Conservation (phyloP, 306 rosid genomes). For the Carpinus viminea region DNA sequence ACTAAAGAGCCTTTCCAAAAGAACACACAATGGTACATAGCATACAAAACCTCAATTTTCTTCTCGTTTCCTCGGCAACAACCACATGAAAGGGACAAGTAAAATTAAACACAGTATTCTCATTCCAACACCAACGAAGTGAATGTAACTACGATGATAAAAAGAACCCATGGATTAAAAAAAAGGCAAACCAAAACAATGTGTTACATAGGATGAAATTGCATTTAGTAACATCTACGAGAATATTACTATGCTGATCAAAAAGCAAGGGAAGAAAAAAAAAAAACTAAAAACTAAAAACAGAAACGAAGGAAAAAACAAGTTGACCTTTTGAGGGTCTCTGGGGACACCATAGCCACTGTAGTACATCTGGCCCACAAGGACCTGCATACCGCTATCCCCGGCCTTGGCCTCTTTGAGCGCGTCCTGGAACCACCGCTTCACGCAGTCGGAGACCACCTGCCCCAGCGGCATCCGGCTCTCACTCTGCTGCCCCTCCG, state of each 20-base stretch:
- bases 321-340: conserved; percentile 58
- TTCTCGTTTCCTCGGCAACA: background rate
- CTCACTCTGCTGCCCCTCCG: conserved; percentile 33
- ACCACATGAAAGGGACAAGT: background rate
- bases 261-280: background rate
- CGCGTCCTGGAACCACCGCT: conserved; percentile 85
- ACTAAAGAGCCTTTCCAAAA: background rate
- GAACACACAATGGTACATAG: background rate
- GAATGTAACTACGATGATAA: background rate
- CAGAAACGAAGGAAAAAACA: background rate
- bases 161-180: background rate
- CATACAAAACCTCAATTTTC: background rate
- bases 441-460: conserved; percentile 71
- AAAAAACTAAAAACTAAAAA: background rate
- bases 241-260: background rate
- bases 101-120: background rate
- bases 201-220: background rate
- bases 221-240: background rate
- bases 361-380: conserved; percentile 75
- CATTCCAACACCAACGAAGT: background rate
- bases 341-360: conserved; percentile 74
- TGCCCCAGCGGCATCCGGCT: conserved; percentile 54
- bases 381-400: conserved; percentile 61
- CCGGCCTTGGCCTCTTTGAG: conserved; percentile 82
- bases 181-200: background rate